These are phyloP conservation scores for Calonectria henricotiae DNA, from an alignment of 2,329 filamentous ascomycete species.

Conservation along the genomic window DNA sequence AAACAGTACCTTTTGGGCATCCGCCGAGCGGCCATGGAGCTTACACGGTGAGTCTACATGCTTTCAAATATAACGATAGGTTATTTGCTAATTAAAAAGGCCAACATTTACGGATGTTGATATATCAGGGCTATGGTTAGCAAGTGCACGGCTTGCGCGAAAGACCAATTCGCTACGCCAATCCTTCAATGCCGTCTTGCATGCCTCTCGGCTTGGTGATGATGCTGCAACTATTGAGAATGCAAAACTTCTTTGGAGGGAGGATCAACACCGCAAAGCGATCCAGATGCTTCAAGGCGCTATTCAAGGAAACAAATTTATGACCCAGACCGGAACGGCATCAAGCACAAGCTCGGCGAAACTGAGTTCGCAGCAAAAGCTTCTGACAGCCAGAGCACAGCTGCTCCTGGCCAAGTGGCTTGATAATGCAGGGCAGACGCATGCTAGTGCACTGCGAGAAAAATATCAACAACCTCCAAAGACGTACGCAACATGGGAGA, in stretches of 20 bases:
- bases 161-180: conserved; percentile 89
- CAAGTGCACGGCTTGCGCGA: conserved; percentile 86
- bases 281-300: conserved; percentile 92
- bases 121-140: conserved; percentile 88
- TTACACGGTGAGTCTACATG: conserved; percentile 73
- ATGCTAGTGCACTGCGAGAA: conserved; percentile 83
- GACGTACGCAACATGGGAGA: conserved; percentile 85
- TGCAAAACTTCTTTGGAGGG: conserved; percentile 92
- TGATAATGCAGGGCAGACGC: conserved; percentile 93
- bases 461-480: conserved; percentile 89
- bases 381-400: conserved; percentile 84
- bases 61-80: background rate
- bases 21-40: conserved; percentile 88
- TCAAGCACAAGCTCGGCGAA: conserved; percentile 55
- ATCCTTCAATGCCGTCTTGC: conserved; percentile 94
- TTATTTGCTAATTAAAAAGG: conserved; percentile 53
- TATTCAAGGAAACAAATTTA: conserved; percentile 86
- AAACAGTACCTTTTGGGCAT: conserved; percentile 95
- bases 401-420: conserved; percentile 97
- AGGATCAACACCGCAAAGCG: conserved; percentile 93
- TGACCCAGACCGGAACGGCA: conserved; percentile 63
- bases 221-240: conserved; percentile 95
- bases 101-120: conserved; percentile 79
- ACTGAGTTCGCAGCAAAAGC: conserved; percentile 68
- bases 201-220: conserved; percentile 88